Evolutionary conservation across 352 stramenopile genomes (phyloP).

Genomic region (Elongisporangium prolatum): DNA sequence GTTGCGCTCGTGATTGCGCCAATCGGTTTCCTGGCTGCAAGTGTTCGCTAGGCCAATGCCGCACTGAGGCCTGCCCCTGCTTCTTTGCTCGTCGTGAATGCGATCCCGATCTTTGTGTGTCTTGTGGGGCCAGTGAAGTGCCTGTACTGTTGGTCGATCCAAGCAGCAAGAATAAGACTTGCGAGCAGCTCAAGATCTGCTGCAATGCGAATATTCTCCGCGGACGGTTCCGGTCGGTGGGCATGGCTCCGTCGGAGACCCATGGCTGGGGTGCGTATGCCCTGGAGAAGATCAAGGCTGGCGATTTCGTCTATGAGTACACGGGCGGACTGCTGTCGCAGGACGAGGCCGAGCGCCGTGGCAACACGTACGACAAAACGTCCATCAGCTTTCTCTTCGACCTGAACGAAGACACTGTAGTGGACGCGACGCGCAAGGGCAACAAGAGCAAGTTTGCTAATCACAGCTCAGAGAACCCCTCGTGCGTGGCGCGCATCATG

Average conservation of each 20-base stretch:
- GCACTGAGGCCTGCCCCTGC: slow-evolving; percentile 57
- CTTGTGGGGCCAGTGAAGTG: slow-evolving; percentile 65
- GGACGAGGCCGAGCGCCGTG: slow-evolving; percentile 80
- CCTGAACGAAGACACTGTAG: slow-evolving; percentile 88
- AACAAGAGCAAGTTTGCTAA: slow-evolving; percentile 96
- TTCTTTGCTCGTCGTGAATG: slow-evolving; percentile 70
- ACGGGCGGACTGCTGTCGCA: slow-evolving; percentile 90
- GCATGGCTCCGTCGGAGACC: slow-evolving; percentile 50
- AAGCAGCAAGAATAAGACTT: slow-evolving; percentile 18
- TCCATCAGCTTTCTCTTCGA: slow-evolving; percentile 94
- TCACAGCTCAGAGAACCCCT: slow-evolving; percentile 71
- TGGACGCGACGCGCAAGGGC: slow-evolving; percentile 93
- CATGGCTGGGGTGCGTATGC: slow-evolving; percentile 78
- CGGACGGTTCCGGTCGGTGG: slow-evolving; percentile 44
- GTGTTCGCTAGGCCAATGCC: slow-evolving; percentile 51
- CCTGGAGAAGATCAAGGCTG: slow-evolving; percentile 38
- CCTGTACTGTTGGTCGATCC: slow-evolving; percentile 39
- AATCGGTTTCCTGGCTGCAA: slow-evolving; percentile 76
- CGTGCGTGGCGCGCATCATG: slow-evolving; percentile 87
- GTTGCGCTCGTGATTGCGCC: slow-evolving; percentile 56
- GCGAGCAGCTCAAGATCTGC: slow-evolving; percentile 41
- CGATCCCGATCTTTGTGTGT: slow-evolving; percentile 58
- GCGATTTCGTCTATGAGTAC: slow-evolving; percentile 85
- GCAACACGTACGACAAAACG: slow-evolving; percentile 88
- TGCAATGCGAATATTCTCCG: slow-evolving; percentile 69